Conservation (phyloP, 352 stramenopile species). For the Globisporangium rhizosaccharum region DNA sequence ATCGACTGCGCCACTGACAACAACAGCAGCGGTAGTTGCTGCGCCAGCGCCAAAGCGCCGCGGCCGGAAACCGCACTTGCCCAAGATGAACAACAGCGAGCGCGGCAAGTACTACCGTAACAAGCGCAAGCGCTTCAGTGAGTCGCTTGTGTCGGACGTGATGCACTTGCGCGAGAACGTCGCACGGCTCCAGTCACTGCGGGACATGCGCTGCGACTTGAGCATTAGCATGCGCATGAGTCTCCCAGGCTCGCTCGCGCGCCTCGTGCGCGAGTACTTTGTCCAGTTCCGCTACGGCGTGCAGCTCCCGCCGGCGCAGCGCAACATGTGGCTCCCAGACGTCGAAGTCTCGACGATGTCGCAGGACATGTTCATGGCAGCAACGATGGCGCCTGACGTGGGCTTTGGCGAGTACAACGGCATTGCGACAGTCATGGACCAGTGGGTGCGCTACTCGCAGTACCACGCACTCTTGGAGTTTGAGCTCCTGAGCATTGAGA, state of each 20-base stretch:
- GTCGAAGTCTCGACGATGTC: slow-evolving; percentile 2
- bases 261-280: slow-evolving; percentile 16
- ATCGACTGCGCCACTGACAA: too few species aligned
- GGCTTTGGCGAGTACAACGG: slow-evolving; percentile 12
- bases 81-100: slow-evolving; percentile 66
- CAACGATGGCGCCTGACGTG: slow-evolving; percentile 8
- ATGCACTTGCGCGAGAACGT: slow-evolving; percentile 29
- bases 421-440: slow-evolving; percentile 12
- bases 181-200: slow-evolving; percentile 25
- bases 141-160: slow-evolving; percentile 29
- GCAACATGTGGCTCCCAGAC: not conserved
- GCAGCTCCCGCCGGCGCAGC: not conserved
- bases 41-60: slow-evolving; percentile 21
- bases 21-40: not conserved
- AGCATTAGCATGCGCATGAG: slow-evolving; percentile 9
- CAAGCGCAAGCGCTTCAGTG: slow-evolving; percentile 51
- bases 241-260: slow-evolving; percentile 1
- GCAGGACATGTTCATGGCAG: slow-evolving; percentile 11
- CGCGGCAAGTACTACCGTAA: slow-evolving; percentile 59
- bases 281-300: slow-evolving; percentile 13
- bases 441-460: slow-evolving; percentile 16
- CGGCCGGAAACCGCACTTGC: slow-evolving; percentile 19
- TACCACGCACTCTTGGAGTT: slow-evolving; percentile 12
- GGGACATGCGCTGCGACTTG: slow-evolving; percentile 19
- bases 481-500: not conserved